phyloP scores from a whole-genome alignment of 768 basidiomycete genomes.

The Trametes cinnabarina region DNA sequence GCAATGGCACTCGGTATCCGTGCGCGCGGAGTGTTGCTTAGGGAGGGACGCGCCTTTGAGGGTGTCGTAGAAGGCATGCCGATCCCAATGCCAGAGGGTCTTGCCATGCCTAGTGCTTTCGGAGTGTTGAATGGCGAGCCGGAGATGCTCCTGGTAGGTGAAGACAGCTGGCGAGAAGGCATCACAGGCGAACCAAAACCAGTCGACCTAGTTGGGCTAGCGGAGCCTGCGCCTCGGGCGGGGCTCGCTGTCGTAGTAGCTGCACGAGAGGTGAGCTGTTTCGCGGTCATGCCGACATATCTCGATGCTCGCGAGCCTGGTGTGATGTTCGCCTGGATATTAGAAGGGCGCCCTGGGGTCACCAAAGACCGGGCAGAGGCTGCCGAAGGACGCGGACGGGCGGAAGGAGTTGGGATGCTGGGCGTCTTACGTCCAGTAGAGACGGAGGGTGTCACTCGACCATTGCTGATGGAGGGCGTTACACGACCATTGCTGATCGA shows the following conservation, averaged over 20 bases:
- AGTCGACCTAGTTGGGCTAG: slow-evolving; percentile 23
- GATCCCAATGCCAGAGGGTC: slow-evolving; percentile 35
- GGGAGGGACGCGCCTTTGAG: slow-evolving; percentile 35
- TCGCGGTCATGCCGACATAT: slow-evolving; percentile 81
- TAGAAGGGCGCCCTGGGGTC: slow-evolving; percentile 28
- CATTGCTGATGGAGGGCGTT: slow-evolving; percentile 48
- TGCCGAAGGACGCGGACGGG: slow-evolving; percentile 19
- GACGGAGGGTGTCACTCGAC: slow-evolving; percentile 47
- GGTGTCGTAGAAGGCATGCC: slow-evolving; percentile 43
- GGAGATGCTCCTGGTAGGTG: slow-evolving; percentile 31
- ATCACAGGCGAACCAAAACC: slow-evolving; percentile 20
- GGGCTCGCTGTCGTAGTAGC: slow-evolving; percentile 20
- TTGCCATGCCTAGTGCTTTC: slow-evolving; percentile 45
- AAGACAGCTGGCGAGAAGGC: slow-evolving; percentile 30
- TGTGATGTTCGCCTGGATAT: slow-evolving; percentile 51
- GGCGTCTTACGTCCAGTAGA: slow-evolving; percentile 26
- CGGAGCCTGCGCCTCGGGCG: slow-evolving; percentile 17
- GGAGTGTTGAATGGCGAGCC: slow-evolving; percentile 69
- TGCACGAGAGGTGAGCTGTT: slow-evolving; percentile 61
- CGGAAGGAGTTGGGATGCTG: slow-evolving; percentile 15
- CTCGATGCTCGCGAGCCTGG: slow-evolving; percentile 83
- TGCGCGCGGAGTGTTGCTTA: slow-evolving; percentile 53
- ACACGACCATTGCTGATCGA: slow-evolving; percentile 27
- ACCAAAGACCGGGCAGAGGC: slow-evolving; percentile 4
- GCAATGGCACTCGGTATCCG: slow-evolving; percentile 70